Base-by-base conservation (phyloP, 2,329 filamentous ascomycete genomes). In the Penicillium sp. region DNA sequence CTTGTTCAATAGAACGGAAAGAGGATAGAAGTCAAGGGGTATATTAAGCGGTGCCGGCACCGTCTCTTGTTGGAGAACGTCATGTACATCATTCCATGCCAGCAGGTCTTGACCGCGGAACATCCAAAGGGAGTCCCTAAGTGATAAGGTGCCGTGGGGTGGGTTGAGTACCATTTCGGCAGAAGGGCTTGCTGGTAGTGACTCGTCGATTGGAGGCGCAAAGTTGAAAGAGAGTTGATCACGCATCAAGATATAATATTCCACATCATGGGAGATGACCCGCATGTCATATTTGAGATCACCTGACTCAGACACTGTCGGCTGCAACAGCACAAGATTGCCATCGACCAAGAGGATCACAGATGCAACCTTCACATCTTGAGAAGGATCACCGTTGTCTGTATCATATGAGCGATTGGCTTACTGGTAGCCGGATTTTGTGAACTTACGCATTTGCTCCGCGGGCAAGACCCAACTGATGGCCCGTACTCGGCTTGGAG, bases 241-340 rank as follows among this genome's bases (percentile, higher is more conserved):
- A 62, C 93, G 88, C 86, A 96, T 96, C 67, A 95, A 86, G 53
- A 89, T 88, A 72, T 96, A 97, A 68, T 95, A 98, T 73, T 99
- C 95, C 42, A 98, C 92, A 67, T 96, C 96, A 68, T 97, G 92
- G 13, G 93, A 92, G 70, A 99, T 89, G 58, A 98, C 89, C 10
- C 93, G 89, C 95, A 99, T 99, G 70, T 98, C 93, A 70, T 99
- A 99, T 78, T 97, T 98, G 51, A 97, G 82, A 65, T 92, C 89
- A 5, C 91, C 90, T 44, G 89, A 85, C 49, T 91, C 90, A 51
- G 90, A 93, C 5, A 91, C 81, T 0, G 92, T 93, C 1, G 95
- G 93, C 63, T 96, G 92, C 49, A 99, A 82, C 37, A 98, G 79
- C 11, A 98, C 95, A 21, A 99, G 85, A 73, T 99, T 99, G 29